Base-by-base conservation (phyloP, 371 early-diverging fungal species). In the Rhizopus microsporus region DNA sequence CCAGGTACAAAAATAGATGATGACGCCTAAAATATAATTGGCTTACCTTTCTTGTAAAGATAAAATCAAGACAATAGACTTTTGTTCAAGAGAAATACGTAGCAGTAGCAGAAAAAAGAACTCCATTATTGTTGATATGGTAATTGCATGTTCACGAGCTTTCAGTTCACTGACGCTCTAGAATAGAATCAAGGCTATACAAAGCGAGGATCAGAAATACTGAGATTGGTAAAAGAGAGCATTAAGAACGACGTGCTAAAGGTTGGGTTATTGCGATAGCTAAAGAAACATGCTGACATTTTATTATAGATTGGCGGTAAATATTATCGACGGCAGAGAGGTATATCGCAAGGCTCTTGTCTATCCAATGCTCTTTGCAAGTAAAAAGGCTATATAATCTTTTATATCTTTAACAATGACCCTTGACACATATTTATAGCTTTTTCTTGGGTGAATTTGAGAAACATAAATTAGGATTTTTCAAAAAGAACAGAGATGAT, bases 281-380 rank as follows among this genome's bases (percentile, higher is more conserved):
- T 16, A 54, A 7, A 43, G 8, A 54, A n/a, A 8, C 10, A n/a
- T 9, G 4, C 23, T 12, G 29, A 8, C 1, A 39, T 23, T 3
- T 2, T 29, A 35, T 0, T 48, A 7, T 59, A 82, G 78, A 58
- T 83, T 37, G 84, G 80, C 4, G 67, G 65, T 29, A 59, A 72
- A 33, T 81, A 73, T 50, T 92, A 85, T 71, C 72, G 70, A 35
- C 93, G 94, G 52, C 69, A 63, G 0, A 67, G 72, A 1, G 96
- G 96, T 4, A 92, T 96, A 38, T 92, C 96, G 0, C 96, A 96
- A 65, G 96, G 96, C 0, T 96, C 95, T 5, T 71, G 86, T 30
- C 59, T 96, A 15, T 96, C 96, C 0, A 78, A 90, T 12, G 51
- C 92, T 4, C 78, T 96, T 33, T 96, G 95, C 88, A 92, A 85